A percentile compares a stretch with the other conserved stretches of the same genome.
Conservation (phyloP, 768 basidiomycete genomes). For the Podaxis sp. region DNA sequence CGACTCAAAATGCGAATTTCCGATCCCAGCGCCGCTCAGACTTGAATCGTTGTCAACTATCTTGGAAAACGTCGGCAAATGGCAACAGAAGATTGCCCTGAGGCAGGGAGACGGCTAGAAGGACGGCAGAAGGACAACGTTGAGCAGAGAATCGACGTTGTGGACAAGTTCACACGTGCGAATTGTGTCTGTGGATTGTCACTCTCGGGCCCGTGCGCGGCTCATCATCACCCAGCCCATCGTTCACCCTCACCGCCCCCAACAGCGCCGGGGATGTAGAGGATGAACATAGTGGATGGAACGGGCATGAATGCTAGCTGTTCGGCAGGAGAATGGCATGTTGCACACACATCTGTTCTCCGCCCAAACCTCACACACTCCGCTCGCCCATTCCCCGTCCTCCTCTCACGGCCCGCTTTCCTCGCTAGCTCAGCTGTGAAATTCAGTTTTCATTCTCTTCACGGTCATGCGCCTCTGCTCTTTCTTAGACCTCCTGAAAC, state of each 20-base stretch:
- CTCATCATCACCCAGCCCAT: not conserved
- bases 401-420: conserved; percentile 1
- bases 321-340: not conserved
- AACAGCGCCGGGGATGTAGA: not conserved
- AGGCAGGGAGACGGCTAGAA: not conserved
- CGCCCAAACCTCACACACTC: conserved; percentile 14
- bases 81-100: not conserved
- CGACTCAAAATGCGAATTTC: conserved; percentile 40
- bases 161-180: conserved; percentile 13
- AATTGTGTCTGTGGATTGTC: not conserved
- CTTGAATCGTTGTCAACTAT: conserved; percentile 20
- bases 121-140: not conserved
- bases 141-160: conserved; percentile 1
- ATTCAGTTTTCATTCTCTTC: not conserved
- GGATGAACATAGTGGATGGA: not conserved
- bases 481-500: not conserved
- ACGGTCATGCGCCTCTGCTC: not conserved
- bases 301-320: not conserved
- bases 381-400: conserved; percentile 4
- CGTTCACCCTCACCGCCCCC: not conserved
- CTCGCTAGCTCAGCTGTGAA: not conserved
- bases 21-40: conserved; percentile 41
- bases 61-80: not conserved
- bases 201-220: conserved; percentile 8
- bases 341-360: conserved; percentile 6